phyloP scores from a whole-genome alignment of 1,284 basidiomycete species.

The Leccinum discolor region DNA sequence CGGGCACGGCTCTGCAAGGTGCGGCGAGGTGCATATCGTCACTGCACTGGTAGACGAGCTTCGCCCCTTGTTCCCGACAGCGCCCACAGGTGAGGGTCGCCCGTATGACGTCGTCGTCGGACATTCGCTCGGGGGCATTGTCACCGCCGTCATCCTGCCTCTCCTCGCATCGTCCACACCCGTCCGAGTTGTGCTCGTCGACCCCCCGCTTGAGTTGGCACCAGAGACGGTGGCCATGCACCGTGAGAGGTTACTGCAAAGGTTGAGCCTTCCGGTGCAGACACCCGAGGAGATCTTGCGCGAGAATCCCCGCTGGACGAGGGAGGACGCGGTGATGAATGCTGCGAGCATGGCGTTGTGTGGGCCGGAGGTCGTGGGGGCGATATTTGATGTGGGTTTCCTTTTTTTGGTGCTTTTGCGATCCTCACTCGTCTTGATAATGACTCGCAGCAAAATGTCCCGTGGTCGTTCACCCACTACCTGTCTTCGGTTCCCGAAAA shows the following conservation, averaged over 20 bases:
- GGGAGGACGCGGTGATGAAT: not conserved
- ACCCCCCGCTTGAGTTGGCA: slow-evolving; percentile 14
- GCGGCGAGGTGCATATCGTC: slow-evolving; percentile 12
- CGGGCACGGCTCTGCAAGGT: slow-evolving; percentile 20
- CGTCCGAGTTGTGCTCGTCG: slow-evolving; percentile 17
- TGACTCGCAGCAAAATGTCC: not conserved
- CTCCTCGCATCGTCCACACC: slow-evolving; percentile 5
- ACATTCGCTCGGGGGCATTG: slow-evolving; percentile 22
- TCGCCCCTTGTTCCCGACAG: slow-evolving; percentile 3
- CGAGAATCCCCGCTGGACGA: not conserved
- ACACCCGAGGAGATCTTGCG: not conserved
- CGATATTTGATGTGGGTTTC: slow-evolving; percentile 6
- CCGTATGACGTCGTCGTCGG: slow-evolving; percentile 16
- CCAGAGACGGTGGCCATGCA: not conserved
- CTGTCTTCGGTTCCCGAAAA: slow-evolving; percentile 11
- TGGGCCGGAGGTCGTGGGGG: not conserved
- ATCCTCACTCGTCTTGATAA: not conserved
- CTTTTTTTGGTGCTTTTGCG: not conserved
- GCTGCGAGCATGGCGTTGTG: not conserved
- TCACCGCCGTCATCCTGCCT: slow-evolving; percentile 9
- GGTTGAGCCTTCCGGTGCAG: not conserved
- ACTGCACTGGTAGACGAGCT: slow-evolving; percentile 15
- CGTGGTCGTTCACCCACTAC: slow-evolving; percentile 15
- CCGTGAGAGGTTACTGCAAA: not conserved
- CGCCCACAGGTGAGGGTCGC: not conserved